Evolutionary conservation across 1,284 basidiomycete genomes (phyloP).

Genomic region (Ustilago bromivora): DNA sequence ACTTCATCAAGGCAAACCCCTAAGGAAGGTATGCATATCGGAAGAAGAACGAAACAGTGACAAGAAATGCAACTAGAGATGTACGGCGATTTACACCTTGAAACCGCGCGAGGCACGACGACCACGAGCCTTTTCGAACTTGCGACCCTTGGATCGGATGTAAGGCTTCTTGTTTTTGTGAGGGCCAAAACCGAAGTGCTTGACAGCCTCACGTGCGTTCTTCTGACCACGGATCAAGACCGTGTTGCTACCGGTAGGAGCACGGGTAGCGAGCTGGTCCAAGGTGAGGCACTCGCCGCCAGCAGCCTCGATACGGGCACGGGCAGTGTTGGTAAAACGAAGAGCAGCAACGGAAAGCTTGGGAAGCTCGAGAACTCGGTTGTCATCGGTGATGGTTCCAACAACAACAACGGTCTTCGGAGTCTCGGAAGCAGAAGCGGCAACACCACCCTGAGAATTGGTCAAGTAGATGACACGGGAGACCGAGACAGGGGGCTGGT

Average conservation of each 20-base stretch:
- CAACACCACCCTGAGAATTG: slow-evolving; percentile 66
- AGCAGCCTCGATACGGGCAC: slow-evolving; percentile 92
- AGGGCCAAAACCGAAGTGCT: slow-evolving; percentile 81
- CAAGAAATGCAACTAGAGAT: not conserved
- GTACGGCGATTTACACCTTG: slow-evolving; percentile 65
- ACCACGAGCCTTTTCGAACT: slow-evolving; percentile 75
- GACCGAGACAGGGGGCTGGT: slow-evolving; percentile 91
- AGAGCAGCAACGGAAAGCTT: slow-evolving; percentile 95
- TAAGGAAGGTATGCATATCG: slow-evolving; percentile 2
- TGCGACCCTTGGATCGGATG: slow-evolving; percentile 94
- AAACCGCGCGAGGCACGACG: slow-evolving; percentile 71
- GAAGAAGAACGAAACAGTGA: not conserved
- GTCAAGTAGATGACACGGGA: slow-evolving; percentile 69
- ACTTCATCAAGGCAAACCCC: not conserved
- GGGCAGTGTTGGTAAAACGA: slow-evolving; percentile 91
- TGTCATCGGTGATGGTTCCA: slow-evolving; percentile 95
- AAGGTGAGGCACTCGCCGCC: slow-evolving; percentile 95
- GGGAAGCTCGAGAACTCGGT: slow-evolving; percentile 86
- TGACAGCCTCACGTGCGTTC: slow-evolving; percentile 92
- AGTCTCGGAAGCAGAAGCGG: slow-evolving; percentile 66
- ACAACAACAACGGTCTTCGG: slow-evolving; percentile 88
- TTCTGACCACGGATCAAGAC: slow-evolving; percentile 90
- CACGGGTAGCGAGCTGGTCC: slow-evolving; percentile 93
- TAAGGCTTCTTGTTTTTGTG: slow-evolving; percentile 86
- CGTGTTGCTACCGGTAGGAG: slow-evolving; percentile 95